phyloP scores from a whole-genome alignment of 2,329 filamentous ascomycete genomes.

The Mariannaea elegans region DNA sequence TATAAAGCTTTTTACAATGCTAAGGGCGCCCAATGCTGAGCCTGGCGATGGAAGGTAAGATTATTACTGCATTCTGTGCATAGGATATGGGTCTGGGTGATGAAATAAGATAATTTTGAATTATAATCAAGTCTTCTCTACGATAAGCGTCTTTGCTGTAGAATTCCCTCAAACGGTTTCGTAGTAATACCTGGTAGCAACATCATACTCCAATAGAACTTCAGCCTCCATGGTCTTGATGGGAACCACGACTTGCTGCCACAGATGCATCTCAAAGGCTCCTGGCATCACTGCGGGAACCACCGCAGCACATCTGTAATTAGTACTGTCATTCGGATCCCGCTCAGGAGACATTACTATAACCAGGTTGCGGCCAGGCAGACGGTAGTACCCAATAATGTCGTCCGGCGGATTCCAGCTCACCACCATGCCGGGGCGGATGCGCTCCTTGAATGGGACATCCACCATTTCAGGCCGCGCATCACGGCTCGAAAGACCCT shows the following conservation, averaged over 20 bases:
- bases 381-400: slow-evolving; percentile 27
- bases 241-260: slow-evolving; percentile 48
- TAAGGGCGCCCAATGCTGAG: slow-evolving; percentile 49
- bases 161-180: background rate
- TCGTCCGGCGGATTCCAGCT: slow-evolving; percentile 40
- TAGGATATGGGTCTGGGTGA: no score
- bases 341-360: slow-evolving; percentile 3
- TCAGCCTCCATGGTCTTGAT: slow-evolving; percentile 50
- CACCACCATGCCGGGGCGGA: slow-evolving; percentile 54
- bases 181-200: slow-evolving; percentile 53
- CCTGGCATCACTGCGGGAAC: slow-evolving; percentile 45
- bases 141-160: no score
- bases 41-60: slow-evolving; percentile 37
- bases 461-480: slow-evolving; percentile 26
- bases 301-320: slow-evolving; percentile 50
- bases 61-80: no score
- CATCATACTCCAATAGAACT: slow-evolving; percentile 55
- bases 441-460: slow-evolving; percentile 51
- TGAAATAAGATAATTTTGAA: no score
- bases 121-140: no score
- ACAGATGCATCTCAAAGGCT: slow-evolving; percentile 51
- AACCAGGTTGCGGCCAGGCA: background rate
- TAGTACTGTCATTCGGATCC: background rate
- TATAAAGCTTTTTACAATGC: slow-evolving; percentile 62
- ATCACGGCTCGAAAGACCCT: slow-evolving; percentile 41